Evolutionary conservation across 371 early-diverging fungal genomes (phyloP).

Genomic region (Zychaea mexicana): DNA sequence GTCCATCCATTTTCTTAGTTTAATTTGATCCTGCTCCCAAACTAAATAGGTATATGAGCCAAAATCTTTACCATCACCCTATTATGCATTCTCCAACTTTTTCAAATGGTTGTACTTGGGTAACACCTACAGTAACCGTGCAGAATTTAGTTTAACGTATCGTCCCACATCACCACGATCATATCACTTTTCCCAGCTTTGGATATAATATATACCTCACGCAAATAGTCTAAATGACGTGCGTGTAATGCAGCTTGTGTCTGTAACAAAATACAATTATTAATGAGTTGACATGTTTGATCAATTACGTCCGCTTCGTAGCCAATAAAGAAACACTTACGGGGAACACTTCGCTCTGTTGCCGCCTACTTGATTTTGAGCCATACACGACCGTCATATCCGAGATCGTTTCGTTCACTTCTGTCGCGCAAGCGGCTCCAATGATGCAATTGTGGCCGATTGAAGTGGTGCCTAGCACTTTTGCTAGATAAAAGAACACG

Average conservation of each 20-base stretch:
- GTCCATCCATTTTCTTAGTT: too few relatives aligned
- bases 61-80: too few relatives aligned
- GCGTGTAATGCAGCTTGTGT: conserved; percentile 62
- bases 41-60: too few relatives aligned
- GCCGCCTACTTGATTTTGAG: conserved; percentile 56
- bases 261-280: conserved; percentile 18
- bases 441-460: conserved; percentile 77
- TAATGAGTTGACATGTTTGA: background rate
- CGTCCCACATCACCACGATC: background rate
- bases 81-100: conserved; percentile 26
- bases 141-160: background rate
- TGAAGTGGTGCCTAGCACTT: conserved; percentile 58
- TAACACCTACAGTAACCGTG: conserved; percentile 36
- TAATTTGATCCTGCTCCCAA: too few relatives aligned
- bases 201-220: conserved; percentile 39
- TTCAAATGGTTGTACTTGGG: conserved; percentile 70
- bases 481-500: conserved; percentile 38
- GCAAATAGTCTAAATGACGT: conserved; percentile 76
- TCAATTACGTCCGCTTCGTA: too few relatives aligned
- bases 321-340: too few relatives aligned
- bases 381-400: conserved; percentile 76
- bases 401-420: conserved; percentile 60
- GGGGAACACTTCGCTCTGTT: conserved; percentile 39
- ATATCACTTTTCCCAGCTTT: background rate
- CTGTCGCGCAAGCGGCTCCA: conserved; percentile 71